Evolutionary conservation across 169 alveolate genomes (phyloP), one percentile per base, ranked within the genome.

Genomic region (Babesia gibsoni): DNA sequence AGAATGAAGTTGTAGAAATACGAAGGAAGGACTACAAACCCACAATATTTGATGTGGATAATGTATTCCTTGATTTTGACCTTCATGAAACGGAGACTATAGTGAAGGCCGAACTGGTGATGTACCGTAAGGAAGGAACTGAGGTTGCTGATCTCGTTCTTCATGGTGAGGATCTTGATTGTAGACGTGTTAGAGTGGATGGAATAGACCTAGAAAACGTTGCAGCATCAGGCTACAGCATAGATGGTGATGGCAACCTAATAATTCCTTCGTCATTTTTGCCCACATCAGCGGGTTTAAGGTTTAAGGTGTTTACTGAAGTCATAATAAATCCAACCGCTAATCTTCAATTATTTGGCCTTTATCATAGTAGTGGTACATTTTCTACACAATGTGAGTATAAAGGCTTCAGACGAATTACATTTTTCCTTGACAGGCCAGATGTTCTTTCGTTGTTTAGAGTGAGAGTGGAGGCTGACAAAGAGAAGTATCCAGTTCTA

Each of bases 331-430:
- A 84, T 68, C 96, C 96, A 18, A 90, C 80, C 41, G 86, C 82
- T 12, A 92, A 92, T 63, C 70, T 84, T 61, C 84, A 84, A 42
- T 73, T 90, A 63, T 78, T 84, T 23, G 96, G 96, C 39, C 83
- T 94, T 46, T 94, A 92, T 67, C 89, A 89, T 73, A 84, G 94
- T 23, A 94, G 94, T 43, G 87, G 80, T 49, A 64, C 90, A 29
- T 91, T 90, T 56, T 91, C 93, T 57, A 91, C 98, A 1, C 98
- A 94, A 82, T 93, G 96, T 68, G 98, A 94, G 69, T 92, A 97
- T 0, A 93, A 93, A 52, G 98, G 98, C 9, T 91, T 93, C 59
- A 74, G 96, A 29, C 78, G 94, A 36, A 92, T 94, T 52, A 93
- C 98, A 16, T 93, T 80, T 73, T 92, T 87, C 88, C 83, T 93